These are phyloP conservation scores for Ulmus americana DNA, from an alignment of 331 rosid species.

Conservation along the genomic window DNA sequence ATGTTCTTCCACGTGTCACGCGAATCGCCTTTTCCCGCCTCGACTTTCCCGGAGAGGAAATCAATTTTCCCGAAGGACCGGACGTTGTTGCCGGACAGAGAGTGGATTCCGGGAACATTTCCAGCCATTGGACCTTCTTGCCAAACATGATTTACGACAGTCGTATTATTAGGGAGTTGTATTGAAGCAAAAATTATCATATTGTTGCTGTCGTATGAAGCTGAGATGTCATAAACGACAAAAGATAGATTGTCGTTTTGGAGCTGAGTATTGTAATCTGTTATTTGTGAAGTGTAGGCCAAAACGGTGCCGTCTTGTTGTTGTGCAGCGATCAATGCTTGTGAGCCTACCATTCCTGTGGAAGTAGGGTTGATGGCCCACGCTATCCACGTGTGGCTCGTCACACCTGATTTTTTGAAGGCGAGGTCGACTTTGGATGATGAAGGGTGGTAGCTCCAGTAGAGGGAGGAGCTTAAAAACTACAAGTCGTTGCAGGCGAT, in stretches of 20 bases:
- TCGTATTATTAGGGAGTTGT: constrained; percentile 7
- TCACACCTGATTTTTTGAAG: background rate
- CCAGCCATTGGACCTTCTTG: constrained; percentile 16
- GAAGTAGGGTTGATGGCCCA: constrained; percentile 38
- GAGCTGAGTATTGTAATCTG: constrained; percentile 4
- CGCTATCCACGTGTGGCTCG: constrained; percentile 22
- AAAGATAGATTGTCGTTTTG: constrained; percentile 18
- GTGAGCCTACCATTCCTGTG: constrained; percentile 30
- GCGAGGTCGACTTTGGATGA: constrained; percentile 9
- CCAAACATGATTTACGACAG: constrained; percentile 4
- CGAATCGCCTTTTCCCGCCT: background rate
- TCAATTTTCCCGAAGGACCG: constrained; percentile 3
- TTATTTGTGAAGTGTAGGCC: constrained; percentile 24
- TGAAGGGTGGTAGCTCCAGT: constrained; percentile 11
- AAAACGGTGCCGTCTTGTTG: constrained; percentile 15
- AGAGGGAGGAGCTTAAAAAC: background rate
- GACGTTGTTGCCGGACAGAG: background rate
- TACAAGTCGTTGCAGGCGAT: constrained; percentile 3
- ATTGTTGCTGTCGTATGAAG: background rate
- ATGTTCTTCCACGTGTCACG: background rate
- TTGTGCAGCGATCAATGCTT: constrained; percentile 21
- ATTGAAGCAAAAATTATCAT: constrained; percentile 5
- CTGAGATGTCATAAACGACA: constrained; percentile 1
- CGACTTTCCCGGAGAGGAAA: constrained; percentile 1
- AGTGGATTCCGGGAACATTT: background rate